phyloP scores from a whole-genome alignment of 2,329 filamentous ascomycete genomes.

The Metarhizium anisopliae region DNA sequence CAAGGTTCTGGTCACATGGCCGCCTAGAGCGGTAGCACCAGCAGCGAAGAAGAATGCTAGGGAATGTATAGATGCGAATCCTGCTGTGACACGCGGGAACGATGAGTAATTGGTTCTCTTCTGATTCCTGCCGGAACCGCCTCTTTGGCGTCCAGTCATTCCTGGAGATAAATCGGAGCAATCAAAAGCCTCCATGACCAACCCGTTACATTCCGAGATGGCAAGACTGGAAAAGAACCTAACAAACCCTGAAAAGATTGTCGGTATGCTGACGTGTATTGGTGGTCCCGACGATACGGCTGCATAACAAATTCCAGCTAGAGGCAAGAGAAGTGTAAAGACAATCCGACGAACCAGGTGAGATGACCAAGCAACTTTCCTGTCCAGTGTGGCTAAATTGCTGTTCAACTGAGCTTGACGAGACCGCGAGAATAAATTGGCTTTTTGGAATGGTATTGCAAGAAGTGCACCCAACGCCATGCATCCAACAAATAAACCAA shows the following conservation, averaged over 20 bases:
- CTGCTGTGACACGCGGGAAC: constrained; percentile 64
- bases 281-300: constrained; percentile 54
- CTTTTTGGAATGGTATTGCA: constrained; percentile 66
- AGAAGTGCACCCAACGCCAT: constrained; percentile 60
- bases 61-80: constrained; percentile 60
- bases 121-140: constrained; percentile 26
- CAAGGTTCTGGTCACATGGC: constrained; percentile 54
- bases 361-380: constrained; percentile 58
- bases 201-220: constrained; percentile 64
- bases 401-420: constrained; percentile 49
- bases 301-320: constrained; percentile 60
- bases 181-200: constrained; percentile 76
- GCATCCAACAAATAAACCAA: constrained; percentile 57
- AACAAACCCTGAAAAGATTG: constrained; percentile 55
- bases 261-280: constrained; percentile 53
- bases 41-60: constrained; percentile 63
- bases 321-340: constrained; percentile 58
- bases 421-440: constrained; percentile 57
- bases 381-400: constrained; percentile 59
- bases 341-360: constrained; percentile 60
- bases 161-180: constrained; percentile 70
- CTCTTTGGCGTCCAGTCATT: constrained; percentile 49
- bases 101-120: constrained; percentile 63
- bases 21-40: constrained; percentile 57
- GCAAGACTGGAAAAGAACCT: constrained; percentile 66